These are phyloP conservation scores for Melastoma malabathricum DNA, from an alignment of 345 rosid species.

Conservation along the genomic window DNA sequence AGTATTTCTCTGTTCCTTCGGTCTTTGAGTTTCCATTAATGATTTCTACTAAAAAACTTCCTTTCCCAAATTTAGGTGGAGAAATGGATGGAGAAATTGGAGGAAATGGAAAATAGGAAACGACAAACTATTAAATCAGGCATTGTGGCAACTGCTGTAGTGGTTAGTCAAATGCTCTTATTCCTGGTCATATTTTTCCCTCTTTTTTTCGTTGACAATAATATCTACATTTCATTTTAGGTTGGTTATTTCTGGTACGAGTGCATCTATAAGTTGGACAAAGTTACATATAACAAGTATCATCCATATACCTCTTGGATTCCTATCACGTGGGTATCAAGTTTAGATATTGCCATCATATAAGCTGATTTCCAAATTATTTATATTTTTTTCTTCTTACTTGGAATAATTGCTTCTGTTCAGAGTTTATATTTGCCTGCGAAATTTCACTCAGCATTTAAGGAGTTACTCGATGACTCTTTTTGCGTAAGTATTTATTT, in stretches of 20 bases:
- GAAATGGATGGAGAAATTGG: conserved; percentile 97
- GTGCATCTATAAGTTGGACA: conserved; percentile 80
- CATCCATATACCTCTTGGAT: conserved; percentile 99
- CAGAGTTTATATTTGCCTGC: conserved; percentile 85
- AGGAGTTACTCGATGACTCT: conserved; percentile 66
- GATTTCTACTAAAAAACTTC: neutral
- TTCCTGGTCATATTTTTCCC: conserved; percentile 2
- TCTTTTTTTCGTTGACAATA: conserved; percentile 5
- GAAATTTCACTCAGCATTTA: conserved; percentile 79
- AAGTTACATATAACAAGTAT: conserved; percentile 76
- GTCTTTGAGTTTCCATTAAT: neutral
- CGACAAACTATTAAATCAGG: conserved; percentile 49
- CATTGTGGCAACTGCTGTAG: conserved; percentile 32
- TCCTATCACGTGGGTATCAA: conserved; percentile 73
- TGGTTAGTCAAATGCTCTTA: conserved; percentile 34
- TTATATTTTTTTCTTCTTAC: neutral
- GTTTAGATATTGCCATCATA: neutral
- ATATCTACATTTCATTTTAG: conserved; percentile 20
- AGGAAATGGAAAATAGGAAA: conserved; percentile 70
- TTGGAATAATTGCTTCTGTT: conserved; percentile 3
- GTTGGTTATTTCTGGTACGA: conserved; percentile 95
- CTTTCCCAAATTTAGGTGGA: conserved; percentile 47
- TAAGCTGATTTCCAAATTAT: neutral
- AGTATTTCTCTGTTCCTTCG: neutral
- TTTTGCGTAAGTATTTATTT: conserved; percentile 48